phyloP scores from a whole-genome alignment of 23 red algal genomes.

The Chondrus crispus region DNA sequence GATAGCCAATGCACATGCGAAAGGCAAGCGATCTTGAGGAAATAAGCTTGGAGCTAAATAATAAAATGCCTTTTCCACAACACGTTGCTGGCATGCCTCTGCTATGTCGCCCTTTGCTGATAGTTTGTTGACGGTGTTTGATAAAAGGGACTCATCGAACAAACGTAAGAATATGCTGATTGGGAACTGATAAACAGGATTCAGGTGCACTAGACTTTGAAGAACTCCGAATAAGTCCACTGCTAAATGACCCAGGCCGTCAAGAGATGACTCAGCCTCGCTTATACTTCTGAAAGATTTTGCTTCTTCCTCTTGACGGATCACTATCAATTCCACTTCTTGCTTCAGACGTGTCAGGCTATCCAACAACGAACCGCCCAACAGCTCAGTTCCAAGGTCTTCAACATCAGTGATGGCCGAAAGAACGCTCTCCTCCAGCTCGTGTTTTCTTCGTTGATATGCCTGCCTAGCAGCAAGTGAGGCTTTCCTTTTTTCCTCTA shows the following conservation, averaged over 20 bases:
- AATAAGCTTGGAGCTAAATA: conserved; percentile 37
- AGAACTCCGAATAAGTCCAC: conserved; percentile 25
- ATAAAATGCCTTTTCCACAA: not conserved
- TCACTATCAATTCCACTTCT: conserved; percentile 44
- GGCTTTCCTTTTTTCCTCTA: conserved; percentile 1
- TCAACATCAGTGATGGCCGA: conserved; percentile 43
- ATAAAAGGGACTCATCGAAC: conserved; percentile 27
- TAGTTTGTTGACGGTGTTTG: not conserved
- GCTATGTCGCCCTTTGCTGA: not conserved
- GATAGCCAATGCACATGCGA: conserved; percentile 43
- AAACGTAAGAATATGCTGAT: conserved; percentile 22
- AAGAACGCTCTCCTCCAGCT: conserved; percentile 41
- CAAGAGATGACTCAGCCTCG: conserved; percentile 4
- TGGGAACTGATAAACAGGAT: conserved; percentile 38
- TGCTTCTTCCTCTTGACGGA: not conserved
- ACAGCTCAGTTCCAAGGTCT: conserved; percentile 37
- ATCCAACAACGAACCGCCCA: conserved; percentile 37
- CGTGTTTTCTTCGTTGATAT: conserved; percentile 35
- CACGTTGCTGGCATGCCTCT: not conserved
- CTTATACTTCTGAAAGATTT: not conserved
- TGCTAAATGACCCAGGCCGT: conserved; percentile 25
- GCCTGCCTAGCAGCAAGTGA: conserved; percentile 26
- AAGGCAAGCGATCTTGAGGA: conserved; percentile 43
- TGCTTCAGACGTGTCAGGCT: conserved; percentile 40
- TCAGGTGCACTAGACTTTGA: not conserved